Conservation (phyloP, 371 early-diverging fungal species). For the Sporodiniella umbellata region DNA sequence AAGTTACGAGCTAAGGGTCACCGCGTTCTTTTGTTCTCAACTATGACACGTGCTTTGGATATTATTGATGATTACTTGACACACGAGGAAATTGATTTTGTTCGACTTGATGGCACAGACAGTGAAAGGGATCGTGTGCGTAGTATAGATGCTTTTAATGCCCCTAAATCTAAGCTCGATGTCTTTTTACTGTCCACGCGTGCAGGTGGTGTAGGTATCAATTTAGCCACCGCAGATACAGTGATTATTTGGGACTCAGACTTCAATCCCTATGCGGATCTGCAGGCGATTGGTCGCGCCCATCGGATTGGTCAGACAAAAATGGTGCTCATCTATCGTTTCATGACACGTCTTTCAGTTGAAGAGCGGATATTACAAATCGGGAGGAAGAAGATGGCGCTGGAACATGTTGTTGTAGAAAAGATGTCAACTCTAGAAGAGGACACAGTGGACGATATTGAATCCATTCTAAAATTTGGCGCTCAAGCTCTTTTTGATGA, state of each 20-base stretch:
- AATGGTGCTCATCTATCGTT: constrained; percentile 79
- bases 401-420: constrained; percentile 86
- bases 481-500: constrained; percentile 79
- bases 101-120: constrained; percentile 82
- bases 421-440: constrained; percentile 64
- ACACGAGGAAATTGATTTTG: constrained; percentile 50
- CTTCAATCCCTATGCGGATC: constrained; percentile 92
- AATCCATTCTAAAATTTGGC: constrained; percentile 76
- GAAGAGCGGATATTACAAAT: constrained; percentile 78
- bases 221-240: constrained; percentile 91
- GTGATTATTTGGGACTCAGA: constrained; percentile 94
- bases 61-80: constrained; percentile 71
- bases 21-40: constrained; percentile 73
- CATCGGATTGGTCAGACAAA: constrained; percentile 95
- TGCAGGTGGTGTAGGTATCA: constrained; percentile 95
- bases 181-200: constrained; percentile 85
- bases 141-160: constrained; percentile 81
- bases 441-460: constrained; percentile 57
- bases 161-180: constrained; percentile 66
- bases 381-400: constrained; percentile 80
- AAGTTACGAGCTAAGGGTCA: constrained; percentile 58
- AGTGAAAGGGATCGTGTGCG: constrained; percentile 65
- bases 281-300: constrained; percentile 90
- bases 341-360: constrained; percentile 78
- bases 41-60: constrained; percentile 64